These are phyloP conservation scores for Sphaerulina vaccinii DNA, from an alignment of 2,329 filamentous ascomycete genomes.

Conservation along the genomic window DNA sequence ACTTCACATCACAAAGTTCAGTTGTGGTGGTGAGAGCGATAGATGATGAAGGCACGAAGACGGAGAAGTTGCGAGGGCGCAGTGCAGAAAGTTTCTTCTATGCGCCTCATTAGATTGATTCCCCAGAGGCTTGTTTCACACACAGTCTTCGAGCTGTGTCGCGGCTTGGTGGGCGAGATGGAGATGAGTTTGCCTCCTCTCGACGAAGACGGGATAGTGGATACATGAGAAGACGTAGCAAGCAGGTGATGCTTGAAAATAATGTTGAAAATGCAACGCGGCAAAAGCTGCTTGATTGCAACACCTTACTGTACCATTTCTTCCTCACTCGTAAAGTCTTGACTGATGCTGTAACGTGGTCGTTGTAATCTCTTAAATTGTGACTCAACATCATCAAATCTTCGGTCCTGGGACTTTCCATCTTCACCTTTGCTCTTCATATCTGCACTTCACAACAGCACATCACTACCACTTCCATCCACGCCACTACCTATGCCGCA, in stretches of 20 bases:
- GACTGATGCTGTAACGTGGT: neutral
- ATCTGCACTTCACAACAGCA: too few species aligned
- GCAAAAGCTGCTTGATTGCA: conserved; percentile 9
- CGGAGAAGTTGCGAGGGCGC: neutral
- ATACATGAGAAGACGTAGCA: neutral
- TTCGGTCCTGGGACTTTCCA: neutral
- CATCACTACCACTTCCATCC: too few species aligned
- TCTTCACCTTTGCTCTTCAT: too few species aligned
- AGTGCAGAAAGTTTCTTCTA: neutral
- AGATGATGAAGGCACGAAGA: neutral
- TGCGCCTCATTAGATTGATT: conserved; percentile 4
- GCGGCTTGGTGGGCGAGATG: too few species aligned
- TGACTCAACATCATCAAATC: neutral
- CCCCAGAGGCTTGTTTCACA: neutral
- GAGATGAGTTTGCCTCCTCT: neutral
- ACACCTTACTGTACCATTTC: neutral
- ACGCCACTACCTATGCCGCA: too few species aligned
- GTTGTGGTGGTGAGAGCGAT: neutral
- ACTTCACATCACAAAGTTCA: neutral
- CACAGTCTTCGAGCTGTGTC: neutral
- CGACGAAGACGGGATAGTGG: too few species aligned
- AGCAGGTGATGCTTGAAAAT: neutral
- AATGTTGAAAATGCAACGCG: conserved; percentile 4
- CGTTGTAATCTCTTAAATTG: neutral
- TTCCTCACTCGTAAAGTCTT: neutral